phyloP scores from a whole-genome alignment of 768 basidiomycete genomes.

The Trametes cingulata region DNA sequence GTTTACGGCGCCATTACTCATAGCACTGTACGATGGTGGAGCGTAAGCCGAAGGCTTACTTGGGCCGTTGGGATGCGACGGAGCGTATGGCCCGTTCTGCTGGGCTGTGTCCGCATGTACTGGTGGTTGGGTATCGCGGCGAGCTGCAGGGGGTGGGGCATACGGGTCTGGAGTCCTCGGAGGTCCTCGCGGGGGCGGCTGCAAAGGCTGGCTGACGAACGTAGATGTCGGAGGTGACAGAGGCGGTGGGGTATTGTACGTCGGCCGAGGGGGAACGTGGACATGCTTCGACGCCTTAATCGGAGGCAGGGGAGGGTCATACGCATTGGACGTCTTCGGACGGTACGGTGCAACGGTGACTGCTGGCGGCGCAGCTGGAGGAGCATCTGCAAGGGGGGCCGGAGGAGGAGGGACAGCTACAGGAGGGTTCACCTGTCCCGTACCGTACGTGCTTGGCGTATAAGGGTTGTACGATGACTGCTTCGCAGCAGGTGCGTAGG shows the following conservation, averaged over 20 bases:
- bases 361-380: slow-evolving; percentile 34
- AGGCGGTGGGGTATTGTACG: slow-evolving; percentile 10
- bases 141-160: background rate
- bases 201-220: slow-evolving; percentile 3
- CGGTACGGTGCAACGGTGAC: slow-evolving; percentile 52
- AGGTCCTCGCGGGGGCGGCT: slow-evolving; percentile 19
- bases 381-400: slow-evolving; percentile 11
- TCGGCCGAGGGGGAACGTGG: slow-evolving; percentile 11
- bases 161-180: slow-evolving; percentile 7
- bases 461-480: slow-evolving; percentile 1
- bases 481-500: slow-evolving; percentile 1
- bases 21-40: background rate
- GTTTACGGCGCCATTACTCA: background rate
- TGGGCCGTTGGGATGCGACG: background rate
- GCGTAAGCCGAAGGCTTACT: background rate
- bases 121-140: slow-evolving; percentile 5
- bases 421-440: background rate
- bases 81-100: background rate
- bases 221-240: slow-evolving; percentile 12
- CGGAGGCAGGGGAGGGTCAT: slow-evolving; percentile 73
- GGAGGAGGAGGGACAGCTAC: slow-evolving; percentile 21
- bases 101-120: background rate
- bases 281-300: slow-evolving; percentile 40
- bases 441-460: background rate
- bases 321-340: slow-evolving; percentile 69